Percentiles rank a stretch among this genome's conserved stretches.
Conservation (phyloP, 2,329 filamentous ascomycete species). For the Huntiella omanensis region DNA sequence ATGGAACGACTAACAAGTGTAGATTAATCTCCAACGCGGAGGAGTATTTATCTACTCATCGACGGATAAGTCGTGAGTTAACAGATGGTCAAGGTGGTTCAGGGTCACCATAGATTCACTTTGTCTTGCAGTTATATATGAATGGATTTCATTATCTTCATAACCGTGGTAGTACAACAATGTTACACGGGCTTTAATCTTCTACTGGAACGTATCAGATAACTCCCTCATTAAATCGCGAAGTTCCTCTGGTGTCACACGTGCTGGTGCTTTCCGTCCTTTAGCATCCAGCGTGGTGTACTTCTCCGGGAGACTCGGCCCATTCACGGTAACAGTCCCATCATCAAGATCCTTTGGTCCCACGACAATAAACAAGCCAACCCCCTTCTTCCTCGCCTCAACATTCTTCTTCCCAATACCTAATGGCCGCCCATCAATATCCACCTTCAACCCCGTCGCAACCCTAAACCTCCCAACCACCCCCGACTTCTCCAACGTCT, state of each 20-base stretch:
- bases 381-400: slow-evolving; percentile 53
- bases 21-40: slow-evolving; percentile 6
- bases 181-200: background rate
- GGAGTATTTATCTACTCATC: slow-evolving; percentile 2
- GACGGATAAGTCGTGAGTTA: background rate
- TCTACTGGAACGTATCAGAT: slow-evolving; percentile 29
- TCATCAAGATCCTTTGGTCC: slow-evolving; percentile 46
- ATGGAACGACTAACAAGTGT: slow-evolving; percentile 10
- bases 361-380: slow-evolving; percentile 54
- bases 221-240: slow-evolving; percentile 26
- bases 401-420: slow-evolving; percentile 50
- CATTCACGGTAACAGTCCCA: slow-evolving; percentile 33
- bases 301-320: slow-evolving; percentile 17
- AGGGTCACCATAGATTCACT: background rate
- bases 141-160: slow-evolving; percentile 1
- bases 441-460: slow-evolving; percentile 46
- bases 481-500: slow-evolving; percentile 12
- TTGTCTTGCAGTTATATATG: background rate
- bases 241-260: slow-evolving; percentile 26
- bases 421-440: slow-evolving; percentile 46
- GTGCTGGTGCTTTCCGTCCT: slow-evolving; percentile 16
- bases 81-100: background rate
- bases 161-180: slow-evolving; percentile 5
- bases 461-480: slow-evolving; percentile 26
- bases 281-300: slow-evolving; percentile 1